These are phyloP conservation scores for Blastobotrys mokoenaii DNA, from an alignment of 805 yeast species.

Conservation along the genomic window DNA sequence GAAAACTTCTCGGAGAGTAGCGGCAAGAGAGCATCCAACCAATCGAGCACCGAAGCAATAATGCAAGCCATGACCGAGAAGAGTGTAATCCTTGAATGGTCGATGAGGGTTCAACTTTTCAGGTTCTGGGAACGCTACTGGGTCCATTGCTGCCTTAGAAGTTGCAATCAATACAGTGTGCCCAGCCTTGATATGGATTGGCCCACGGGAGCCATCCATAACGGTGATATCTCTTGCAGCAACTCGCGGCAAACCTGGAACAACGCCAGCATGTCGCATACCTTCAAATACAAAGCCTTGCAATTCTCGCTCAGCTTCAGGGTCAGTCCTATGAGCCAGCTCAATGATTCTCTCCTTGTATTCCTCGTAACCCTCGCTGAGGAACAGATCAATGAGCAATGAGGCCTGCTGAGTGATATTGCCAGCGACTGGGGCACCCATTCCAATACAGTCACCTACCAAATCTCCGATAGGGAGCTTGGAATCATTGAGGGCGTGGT, in stretches of 20 bases:
- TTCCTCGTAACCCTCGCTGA: slow-evolving; percentile 2
- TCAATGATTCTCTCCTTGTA: slow-evolving; percentile 2
- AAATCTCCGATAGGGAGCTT: neutral
- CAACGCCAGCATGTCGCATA: slow-evolving; percentile 4
- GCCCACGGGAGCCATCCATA: slow-evolving; percentile 1
- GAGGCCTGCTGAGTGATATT: slow-evolving; percentile 3
- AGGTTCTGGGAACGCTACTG: slow-evolving; percentile 3
- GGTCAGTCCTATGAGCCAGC: slow-evolving; percentile 1
- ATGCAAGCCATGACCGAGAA: slow-evolving; percentile 1
- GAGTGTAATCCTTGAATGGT: slow-evolving; percentile 2
- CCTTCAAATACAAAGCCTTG: slow-evolving; percentile 3
- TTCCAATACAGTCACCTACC: slow-evolving; percentile 2
- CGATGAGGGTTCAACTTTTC: slow-evolving; percentile 3
- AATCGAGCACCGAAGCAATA: slow-evolving; percentile 3
- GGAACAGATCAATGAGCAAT: slow-evolving; percentile 2
- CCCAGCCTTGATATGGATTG: slow-evolving; percentile 1
- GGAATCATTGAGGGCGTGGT: slow-evolving; percentile 1
- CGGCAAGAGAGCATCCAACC: slow-evolving; percentile 2
- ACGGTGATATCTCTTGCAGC: slow-evolving; percentile 1
- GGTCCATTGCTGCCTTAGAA: slow-evolving; percentile 3
- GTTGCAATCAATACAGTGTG: slow-evolving; percentile 2
- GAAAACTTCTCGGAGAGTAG: slow-evolving; percentile 3
- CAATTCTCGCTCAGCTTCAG: slow-evolving; percentile 1
- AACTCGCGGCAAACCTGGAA: slow-evolving; percentile 2
- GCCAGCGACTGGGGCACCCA: slow-evolving; percentile 3